Evolutionary conservation across 257 asterid genomes (phyloP).

Genomic region (Penstemon eatonii): DNA sequence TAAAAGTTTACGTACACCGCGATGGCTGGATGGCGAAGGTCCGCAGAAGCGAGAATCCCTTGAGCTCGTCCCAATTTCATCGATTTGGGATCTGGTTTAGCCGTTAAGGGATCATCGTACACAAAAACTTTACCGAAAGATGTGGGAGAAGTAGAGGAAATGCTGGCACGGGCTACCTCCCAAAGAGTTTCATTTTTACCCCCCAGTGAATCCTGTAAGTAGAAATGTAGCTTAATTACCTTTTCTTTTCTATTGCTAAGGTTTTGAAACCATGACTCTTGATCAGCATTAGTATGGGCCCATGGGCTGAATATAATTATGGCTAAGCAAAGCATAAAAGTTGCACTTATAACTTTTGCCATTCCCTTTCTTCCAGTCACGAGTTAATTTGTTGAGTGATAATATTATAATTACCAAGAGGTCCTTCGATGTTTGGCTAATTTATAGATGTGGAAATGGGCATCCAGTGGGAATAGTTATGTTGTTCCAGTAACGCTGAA

Average conservation of each 20-base stretch:
- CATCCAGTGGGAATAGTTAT: too few relatives aligned
- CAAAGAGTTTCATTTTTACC: slow-evolving; percentile 9
- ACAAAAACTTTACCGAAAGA: neutral
- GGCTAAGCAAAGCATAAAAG: too few relatives aligned
- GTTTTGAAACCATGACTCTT: slow-evolving; percentile 6
- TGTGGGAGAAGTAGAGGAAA: slow-evolving; percentile 4
- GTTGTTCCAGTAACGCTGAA: too few relatives aligned
- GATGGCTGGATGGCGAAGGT: neutral
- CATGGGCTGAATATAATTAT: too few relatives aligned
- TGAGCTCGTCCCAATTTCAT: slow-evolving; percentile 12
- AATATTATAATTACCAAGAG: too few relatives aligned
- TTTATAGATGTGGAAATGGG: too few relatives aligned
- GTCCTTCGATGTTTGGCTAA: too few relatives aligned
- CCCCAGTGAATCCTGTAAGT: slow-evolving; percentile 3
- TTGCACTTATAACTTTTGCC: too few relatives aligned
- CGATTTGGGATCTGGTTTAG: slow-evolving; percentile 5
- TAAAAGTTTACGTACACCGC: slow-evolving; percentile 7
- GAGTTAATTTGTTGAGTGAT: too few relatives aligned
- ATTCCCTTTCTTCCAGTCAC: too few relatives aligned
- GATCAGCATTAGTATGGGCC: neutral
- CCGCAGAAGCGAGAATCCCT: slow-evolving; percentile 3
- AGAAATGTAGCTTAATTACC: slow-evolving; percentile 5
- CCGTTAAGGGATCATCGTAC: slow-evolving; percentile 2
- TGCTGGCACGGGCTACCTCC: slow-evolving; percentile 10
- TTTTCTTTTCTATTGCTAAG: neutral